phyloP scores from a whole-genome alignment of 2,329 filamentous ascomycete species.

The Polychaeton citri region DNA sequence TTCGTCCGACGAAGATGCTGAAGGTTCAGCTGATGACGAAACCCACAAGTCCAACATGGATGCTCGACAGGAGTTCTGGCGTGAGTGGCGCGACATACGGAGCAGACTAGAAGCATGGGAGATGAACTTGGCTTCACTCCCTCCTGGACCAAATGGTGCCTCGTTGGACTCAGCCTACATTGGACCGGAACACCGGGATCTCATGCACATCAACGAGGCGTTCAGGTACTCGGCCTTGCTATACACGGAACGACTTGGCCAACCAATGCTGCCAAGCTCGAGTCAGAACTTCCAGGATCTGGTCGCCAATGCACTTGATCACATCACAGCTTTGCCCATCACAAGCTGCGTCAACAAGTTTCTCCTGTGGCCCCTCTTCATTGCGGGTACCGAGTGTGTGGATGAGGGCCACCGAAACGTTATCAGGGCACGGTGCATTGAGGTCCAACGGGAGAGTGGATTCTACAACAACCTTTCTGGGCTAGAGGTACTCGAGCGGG shows the following conservation, averaged over 20 bases:
- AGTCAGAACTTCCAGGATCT: constrained; percentile 71
- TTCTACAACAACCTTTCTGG: constrained; percentile 89
- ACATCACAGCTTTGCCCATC: constrained; percentile 65
- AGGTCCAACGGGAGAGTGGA: constrained; percentile 77
- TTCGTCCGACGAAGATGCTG: constrained; percentile 29
- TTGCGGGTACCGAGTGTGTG: constrained; percentile 79
- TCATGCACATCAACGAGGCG: constrained; percentile 73
- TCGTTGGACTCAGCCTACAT: constrained; percentile 1
- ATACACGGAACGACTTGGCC: constrained; percentile 77
- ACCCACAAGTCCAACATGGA: constrained; percentile 47
- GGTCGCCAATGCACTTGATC: constrained; percentile 69
- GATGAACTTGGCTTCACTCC: constrained; percentile 37
- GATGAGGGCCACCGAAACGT: constrained; percentile 65
- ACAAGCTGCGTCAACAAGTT: constrained; percentile 70
- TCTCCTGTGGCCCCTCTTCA: constrained; percentile 83
- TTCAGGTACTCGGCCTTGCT: constrained; percentile 82
- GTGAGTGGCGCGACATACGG: constrained; percentile 72
- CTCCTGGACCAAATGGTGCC: constrained; percentile 7
- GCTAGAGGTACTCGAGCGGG: constrained; percentile 69
- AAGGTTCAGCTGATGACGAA: constrained; percentile 8
- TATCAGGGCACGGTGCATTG: constrained; percentile 66
- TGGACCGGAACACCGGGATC: constrained; percentile 50
- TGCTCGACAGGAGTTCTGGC: constrained; percentile 54
- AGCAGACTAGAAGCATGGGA: constrained; percentile 69
- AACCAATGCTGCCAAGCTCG: constrained; percentile 57